Base-by-base conservation (phyloP, 1,284 basidiomycete genomes). In the Melanopsichium pennsylvanicum region DNA sequence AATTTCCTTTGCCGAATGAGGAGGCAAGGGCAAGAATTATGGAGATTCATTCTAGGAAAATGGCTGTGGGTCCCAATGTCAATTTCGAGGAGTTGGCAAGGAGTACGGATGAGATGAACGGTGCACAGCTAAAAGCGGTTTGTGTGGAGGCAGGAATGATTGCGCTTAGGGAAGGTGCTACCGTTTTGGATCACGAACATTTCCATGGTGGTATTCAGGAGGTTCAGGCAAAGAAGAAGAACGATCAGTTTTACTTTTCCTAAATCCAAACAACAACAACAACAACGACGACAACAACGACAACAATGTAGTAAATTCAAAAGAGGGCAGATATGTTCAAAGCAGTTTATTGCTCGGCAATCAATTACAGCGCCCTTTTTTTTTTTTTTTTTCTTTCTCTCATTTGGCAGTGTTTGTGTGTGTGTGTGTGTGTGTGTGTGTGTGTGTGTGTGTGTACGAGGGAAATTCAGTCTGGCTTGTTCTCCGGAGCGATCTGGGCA, bases 111-210 rank as follows among this genome's bases (percentile, higher is more conserved):
- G 89, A 90, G 80, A 89, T 90, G 84, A 90, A 90, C 78, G 88
- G 86, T 19, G 87, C 87, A 3, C 87, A 87, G 63, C 55, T 81
- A 9, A 81, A 81, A 49, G 79, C 78, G 15, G 78, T 27, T 89
- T 97, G 18, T 93, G 94, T 84, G 90, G 97, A 12, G 83, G 95
- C 95, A 22, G 95, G 96, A 63, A 99, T 99, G 96, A 95, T 97
- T 78, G 90, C 95, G 16, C 84, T 98, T 39, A 85, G 95, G 69
- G 94, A 97, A 82, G 94, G 94, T 38, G 92, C 93, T 15, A 88
- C 88, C n/a, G 70, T 75, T 39, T 55, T 81, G 22, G 73, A 79
- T 40, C 79, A 81, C 39, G 79, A 81, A 62, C 79, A 81, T 60
- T 81, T 79, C 70, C 68, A 77, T 29, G 78, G 78, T 18, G 79